Conservation (phyloP, 108 stramenopile species). For the Skeletonema marinoi region DNA sequence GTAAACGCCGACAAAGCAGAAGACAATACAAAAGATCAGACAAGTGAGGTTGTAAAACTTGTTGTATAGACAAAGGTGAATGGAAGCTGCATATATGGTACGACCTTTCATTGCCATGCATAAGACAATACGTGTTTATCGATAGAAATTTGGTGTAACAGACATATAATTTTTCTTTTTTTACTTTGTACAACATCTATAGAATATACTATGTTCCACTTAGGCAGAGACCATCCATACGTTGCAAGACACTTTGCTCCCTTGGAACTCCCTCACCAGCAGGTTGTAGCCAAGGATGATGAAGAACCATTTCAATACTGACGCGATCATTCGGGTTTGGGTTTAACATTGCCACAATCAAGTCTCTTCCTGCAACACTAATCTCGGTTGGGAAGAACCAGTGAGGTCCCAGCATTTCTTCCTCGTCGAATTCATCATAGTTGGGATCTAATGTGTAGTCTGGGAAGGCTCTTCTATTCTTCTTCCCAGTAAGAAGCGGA, state of each 20-base stretch:
- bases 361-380: constrained; percentile 67
- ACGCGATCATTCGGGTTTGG: constrained; percentile 74
- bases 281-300: constrained; percentile 72
- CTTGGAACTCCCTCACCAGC: neutral
- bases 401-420: constrained; percentile 74
- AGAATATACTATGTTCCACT: constrained; percentile 16
- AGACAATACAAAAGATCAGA: neutral
- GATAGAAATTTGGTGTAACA: neutral
- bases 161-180: neutral
- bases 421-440: constrained; percentile 70
- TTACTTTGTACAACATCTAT: neutral
- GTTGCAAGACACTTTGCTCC: neutral
- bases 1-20: neutral
- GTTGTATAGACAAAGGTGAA: neutral
- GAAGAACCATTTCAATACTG: constrained; percentile 68
- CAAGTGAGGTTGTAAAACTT: neutral
- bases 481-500: constrained; percentile 25
- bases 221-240: constrained; percentile 17
- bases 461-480: constrained; percentile 60
- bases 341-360: constrained; percentile 90
- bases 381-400: constrained; percentile 83
- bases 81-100: neutral
- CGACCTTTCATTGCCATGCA: neutral
- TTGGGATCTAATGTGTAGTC: constrained; percentile 61
- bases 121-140: neutral